Conservation (phyloP, 805 yeast genomes). For the Alloascoidea africana region DNA sequence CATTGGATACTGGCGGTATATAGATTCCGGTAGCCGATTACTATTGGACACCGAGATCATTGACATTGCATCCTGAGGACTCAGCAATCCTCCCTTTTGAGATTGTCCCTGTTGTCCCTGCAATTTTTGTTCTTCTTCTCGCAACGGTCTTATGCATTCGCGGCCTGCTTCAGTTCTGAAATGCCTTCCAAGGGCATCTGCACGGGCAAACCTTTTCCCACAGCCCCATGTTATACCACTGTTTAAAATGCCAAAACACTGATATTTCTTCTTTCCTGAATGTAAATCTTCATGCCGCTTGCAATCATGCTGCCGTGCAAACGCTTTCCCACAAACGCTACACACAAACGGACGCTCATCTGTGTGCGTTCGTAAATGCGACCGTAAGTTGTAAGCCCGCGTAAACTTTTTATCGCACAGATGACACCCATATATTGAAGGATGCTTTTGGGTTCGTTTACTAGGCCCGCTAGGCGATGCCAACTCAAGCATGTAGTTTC, state of each 20-base stretch:
- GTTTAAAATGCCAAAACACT: conserved; percentile 48
- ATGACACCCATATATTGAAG: conserved; percentile 61
- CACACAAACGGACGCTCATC: conserved; percentile 60
- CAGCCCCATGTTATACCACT: conserved; percentile 60
- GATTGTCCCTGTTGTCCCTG: conserved; percentile 1
- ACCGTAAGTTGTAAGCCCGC: conserved; percentile 82
- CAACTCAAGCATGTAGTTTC: conserved; percentile 50
- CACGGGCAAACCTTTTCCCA: conserved; percentile 56
- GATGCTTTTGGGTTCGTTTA: conserved; percentile 52
- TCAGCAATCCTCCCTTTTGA: too few relatives aligned
- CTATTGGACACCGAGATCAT: too few relatives aligned
- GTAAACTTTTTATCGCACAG: conserved; percentile 81
- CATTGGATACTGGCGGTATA: too few relatives aligned
- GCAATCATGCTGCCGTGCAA: conserved; percentile 67
- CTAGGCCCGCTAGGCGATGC: conserved; percentile 41
- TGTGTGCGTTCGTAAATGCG: conserved; percentile 81
- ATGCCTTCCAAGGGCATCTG: conserved; percentile 67
- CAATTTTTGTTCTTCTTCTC: conserved; percentile 33
- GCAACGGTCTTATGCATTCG: conserved; percentile 47
- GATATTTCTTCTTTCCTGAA: conserved; percentile 54
- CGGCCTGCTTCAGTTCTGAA: conserved; percentile 66
- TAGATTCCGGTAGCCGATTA: too few relatives aligned
- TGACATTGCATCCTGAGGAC: too few relatives aligned
- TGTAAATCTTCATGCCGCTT: conserved; percentile 68
- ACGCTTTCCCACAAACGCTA: conserved; percentile 44